Evolutionary conservation across 164 flowering plant genomes (phyloP).

Genomic region (Stephania yunnanensis): DNA sequence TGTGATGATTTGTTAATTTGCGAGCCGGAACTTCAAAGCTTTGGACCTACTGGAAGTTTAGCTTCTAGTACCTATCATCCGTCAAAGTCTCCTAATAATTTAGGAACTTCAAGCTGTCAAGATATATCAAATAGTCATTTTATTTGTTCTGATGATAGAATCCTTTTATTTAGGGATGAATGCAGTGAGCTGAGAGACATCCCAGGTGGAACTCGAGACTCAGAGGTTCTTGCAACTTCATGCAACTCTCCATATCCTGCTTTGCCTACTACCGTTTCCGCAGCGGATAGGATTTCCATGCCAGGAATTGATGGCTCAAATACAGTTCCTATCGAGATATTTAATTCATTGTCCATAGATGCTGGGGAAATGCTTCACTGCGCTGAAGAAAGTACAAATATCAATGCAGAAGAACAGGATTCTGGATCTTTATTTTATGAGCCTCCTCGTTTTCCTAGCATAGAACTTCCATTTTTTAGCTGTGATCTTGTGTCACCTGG

Average conservation of each 20-base stretch:
- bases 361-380: conserved; percentile 19
- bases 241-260: conserved; percentile 31
- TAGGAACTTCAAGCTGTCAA: conserved; percentile 30
- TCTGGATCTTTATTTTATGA: conserved; percentile 69
- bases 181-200: conserved; percentile 20
- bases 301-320: conserved; percentile 31
- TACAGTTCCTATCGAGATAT: conserved; percentile 36
- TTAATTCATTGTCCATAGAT: conserved; percentile 25
- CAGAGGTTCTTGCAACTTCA: conserved; percentile 22
- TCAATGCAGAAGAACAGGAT: conserved; percentile 27
- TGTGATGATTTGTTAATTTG: conserved; percentile 23
- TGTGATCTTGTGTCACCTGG: conserved; percentile 86
- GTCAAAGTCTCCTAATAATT: conserved; percentile 21
- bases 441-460: conserved; percentile 91
- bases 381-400: conserved; percentile 22
- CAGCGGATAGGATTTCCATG: conserved; percentile 22
- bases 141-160: conserved; percentile 22
- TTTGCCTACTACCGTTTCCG: conserved; percentile 26
- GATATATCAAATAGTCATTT: conserved; percentile 18
- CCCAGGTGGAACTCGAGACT: conserved; percentile 27
- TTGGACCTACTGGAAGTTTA: conserved; percentile 22
- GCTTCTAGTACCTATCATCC: conserved; percentile 26
- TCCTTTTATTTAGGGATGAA: conserved; percentile 19
- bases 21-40: conserved; percentile 25
- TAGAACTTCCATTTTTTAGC: conserved; percentile 88